These are phyloP conservation scores for Trametes sanguinea DNA, from an alignment of 768 basidiomycete genomes.

Conservation along the genomic window DNA sequence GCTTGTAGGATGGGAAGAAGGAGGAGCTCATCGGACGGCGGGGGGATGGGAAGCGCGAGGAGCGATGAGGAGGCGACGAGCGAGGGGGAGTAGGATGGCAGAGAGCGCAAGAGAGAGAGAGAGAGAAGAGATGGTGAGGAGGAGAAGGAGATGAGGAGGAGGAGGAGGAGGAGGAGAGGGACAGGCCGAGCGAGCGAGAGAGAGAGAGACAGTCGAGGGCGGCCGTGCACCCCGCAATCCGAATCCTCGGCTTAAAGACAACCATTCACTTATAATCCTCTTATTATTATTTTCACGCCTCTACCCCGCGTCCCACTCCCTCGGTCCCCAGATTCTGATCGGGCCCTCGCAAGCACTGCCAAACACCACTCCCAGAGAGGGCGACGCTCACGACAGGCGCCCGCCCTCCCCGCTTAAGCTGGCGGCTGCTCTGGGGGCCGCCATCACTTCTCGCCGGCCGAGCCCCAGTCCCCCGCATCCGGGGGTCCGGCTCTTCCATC, in stretches of 20 bases:
- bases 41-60: not conserved
- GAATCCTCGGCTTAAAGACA: conserved; percentile 19
- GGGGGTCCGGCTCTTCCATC: conserved; percentile 14
- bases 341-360: conserved; percentile 4
- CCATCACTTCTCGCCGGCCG: conserved; percentile 21
- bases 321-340: conserved; percentile 3
- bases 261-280: conserved; percentile 19
- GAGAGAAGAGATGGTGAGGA: not conserved
- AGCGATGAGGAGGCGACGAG: not conserved
- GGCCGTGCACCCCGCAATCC: conserved; percentile 22
- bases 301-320: conserved; percentile 16
- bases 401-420: not conserved
- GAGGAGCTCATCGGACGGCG: conserved; percentile 27
- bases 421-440: not conserved
- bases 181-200: not conserved
- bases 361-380: conserved; percentile 13
- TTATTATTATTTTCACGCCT: conserved; percentile 19
- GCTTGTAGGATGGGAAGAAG: conserved; percentile 45
- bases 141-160: not conserved
- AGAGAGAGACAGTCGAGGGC: conserved; percentile 7
- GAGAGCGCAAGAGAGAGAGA: not conserved
- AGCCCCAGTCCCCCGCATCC: conserved; percentile 18
- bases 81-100: not conserved
- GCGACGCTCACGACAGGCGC: not conserved
- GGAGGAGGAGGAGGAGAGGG: not conserved